Percentiles rank a stretch among this genome's conserved stretches.
These are phyloP conservation scores for Phylloporus arenicola DNA, from an alignment of 768 basidiomycete species.

Conservation along the genomic window DNA sequence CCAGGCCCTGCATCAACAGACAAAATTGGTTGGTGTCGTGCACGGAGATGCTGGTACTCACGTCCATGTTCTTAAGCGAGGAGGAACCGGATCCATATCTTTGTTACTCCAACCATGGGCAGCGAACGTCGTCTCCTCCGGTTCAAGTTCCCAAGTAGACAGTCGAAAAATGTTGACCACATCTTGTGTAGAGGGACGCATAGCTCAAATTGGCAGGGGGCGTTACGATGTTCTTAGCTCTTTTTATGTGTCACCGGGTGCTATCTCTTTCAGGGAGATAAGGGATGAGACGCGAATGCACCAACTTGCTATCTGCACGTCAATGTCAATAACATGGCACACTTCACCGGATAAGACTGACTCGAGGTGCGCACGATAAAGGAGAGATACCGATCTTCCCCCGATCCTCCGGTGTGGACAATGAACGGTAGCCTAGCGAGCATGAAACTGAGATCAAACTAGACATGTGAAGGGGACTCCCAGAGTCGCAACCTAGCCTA, in stretches of 20 bases:
- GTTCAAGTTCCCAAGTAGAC: conserved; percentile 24
- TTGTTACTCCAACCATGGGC: conserved; percentile 60
- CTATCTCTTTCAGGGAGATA: conserved; percentile 4
- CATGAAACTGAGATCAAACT: too few species aligned
- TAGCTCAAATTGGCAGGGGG: background rate
- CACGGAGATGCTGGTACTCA: conserved; percentile 12
- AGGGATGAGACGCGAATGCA: background rate
- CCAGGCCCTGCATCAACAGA: conserved; percentile 37
- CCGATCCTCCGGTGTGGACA: background rate
- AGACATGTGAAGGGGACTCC: too few species aligned
- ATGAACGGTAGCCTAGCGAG: background rate
- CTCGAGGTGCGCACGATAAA: background rate
- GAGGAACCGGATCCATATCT: conserved; percentile 75
- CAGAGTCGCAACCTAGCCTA: too few species aligned
- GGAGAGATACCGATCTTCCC: background rate
- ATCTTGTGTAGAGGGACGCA: conserved; percentile 6
- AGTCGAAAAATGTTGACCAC: background rate
- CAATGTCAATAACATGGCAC: background rate
- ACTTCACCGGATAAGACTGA: background rate
- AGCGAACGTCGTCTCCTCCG: conserved; percentile 48
- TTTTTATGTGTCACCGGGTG: conserved; percentile 8
- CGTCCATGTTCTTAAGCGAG: conserved; percentile 58
- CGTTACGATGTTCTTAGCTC: background rate
- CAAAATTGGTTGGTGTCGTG: background rate
- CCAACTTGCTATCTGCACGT: background rate